Base-by-base conservation (phyloP, 2,329 filamentous ascomycete species). In the Magnaporthiopsis incrustans region DNA sequence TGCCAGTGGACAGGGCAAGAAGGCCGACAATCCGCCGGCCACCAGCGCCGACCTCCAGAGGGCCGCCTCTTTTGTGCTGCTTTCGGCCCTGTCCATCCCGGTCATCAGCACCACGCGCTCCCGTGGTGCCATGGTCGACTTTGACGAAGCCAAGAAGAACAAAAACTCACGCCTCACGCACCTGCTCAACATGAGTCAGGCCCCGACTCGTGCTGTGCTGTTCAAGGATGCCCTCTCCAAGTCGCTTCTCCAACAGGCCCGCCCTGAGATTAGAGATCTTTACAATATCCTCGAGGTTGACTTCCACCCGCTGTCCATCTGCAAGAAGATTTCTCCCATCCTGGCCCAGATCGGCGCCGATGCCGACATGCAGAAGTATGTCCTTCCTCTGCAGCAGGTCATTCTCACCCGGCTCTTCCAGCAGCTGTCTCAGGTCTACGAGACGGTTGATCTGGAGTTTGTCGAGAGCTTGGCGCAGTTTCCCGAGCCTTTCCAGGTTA, bases 281-380 rank as follows among this genome's bases (percentile, higher is more conserved):
- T 99, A 97, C 86, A 96, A 97, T 80, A 99, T 99, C 70, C 87
- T 99, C 56, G 95, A 99, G 81, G 94, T 98, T 69, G 95, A 99
- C 77, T 99, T 99, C 84, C 95, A 99, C 76, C 95, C 95, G 63
- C 85, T 99, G 66, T 98, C 94, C 53, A 99, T 99, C 75, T 98
- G 95, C 87, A 89, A 96, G 80, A 98, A 97, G 85, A 98, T 99
- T 70, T 97, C 94, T 15, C 95, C 95, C 63, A 98, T 99, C 71
- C 82, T 99, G 65, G 85, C 89, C 71, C 88, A 98, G 83, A 98
- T 99, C 73, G 94, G 93, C 68, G 88, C 89, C 66, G 94, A 99
- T 73, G 83, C 91, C 61, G 94, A 97, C 78, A 97, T 99, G 94
- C 88, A 95, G 80, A 95, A 95, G 80, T 99, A 99, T 75, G 91